Conservation (phyloP, 208 protist species). For the Naegleria fowleri region DNA sequence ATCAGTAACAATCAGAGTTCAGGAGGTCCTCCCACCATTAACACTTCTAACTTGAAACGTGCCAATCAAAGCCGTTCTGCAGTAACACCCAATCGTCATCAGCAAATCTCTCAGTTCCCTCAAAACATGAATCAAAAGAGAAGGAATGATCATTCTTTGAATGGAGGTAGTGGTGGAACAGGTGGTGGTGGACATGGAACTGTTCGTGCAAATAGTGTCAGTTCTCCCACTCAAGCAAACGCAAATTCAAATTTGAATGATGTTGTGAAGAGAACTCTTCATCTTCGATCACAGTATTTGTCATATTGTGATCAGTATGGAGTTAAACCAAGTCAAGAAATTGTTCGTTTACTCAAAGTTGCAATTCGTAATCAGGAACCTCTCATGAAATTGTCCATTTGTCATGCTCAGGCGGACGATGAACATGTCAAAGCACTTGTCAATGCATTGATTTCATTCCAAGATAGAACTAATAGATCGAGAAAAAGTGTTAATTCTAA, state of each 20-base stretch:
- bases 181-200: neutral
- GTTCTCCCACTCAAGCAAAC: neutral
- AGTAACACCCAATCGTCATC: neutral
- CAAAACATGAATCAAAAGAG: neutral
- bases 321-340: neutral
- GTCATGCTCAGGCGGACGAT: constrained; percentile 2
- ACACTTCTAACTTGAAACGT: neutral
- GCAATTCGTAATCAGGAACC: neutral
- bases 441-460: neutral
- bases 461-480: neutral
- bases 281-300: neutral
- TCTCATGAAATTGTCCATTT: neutral
- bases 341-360: neutral
- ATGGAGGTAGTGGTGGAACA: no score
- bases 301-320: neutral
- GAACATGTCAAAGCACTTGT: neutral
- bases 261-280: neutral
- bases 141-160: neutral
- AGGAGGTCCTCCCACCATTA: neutral
- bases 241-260: neutral
- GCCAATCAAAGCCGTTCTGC: neutral
- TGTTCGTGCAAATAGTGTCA: neutral
- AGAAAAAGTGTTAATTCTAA: neutral
- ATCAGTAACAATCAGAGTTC: neutral
- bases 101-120: neutral